phyloP scores from a whole-genome alignment of 2,329 filamentous ascomycete genomes.

The Colletotrichum sp. region DNA sequence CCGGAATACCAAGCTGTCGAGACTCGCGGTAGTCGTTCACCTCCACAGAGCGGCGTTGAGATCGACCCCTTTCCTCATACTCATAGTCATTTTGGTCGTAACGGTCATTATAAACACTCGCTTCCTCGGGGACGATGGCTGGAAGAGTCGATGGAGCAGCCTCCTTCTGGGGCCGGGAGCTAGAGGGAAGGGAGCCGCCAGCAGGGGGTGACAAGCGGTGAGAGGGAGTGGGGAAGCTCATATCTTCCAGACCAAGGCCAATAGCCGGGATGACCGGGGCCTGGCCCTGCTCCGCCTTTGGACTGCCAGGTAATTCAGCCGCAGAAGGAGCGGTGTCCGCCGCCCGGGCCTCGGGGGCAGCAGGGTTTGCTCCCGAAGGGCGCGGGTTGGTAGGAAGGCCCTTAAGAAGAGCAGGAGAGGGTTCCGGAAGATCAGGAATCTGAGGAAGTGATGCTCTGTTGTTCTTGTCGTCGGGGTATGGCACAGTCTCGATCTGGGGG shows the following conservation, averaged over 20 bases:
- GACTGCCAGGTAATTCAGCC: not conserved
- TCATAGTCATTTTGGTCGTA: constrained; percentile 26
- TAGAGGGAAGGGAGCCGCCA: constrained; percentile 31
- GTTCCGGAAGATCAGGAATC: constrained; percentile 41
- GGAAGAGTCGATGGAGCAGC: constrained; percentile 37
- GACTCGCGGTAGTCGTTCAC: constrained; percentile 30
- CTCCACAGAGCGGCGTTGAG: constrained; percentile 31
- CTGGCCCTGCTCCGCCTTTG: not conserved
- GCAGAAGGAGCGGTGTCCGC: constrained; percentile 14
- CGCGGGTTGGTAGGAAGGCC: constrained; percentile 21
- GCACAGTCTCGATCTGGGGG: constrained; percentile 43
- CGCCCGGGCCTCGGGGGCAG: not conserved
- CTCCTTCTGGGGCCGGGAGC: constrained; percentile 38
- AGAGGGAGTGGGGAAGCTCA: constrained; percentile 14
- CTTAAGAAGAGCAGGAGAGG: constrained; percentile 37
- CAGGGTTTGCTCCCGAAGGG: constrained; percentile 12
- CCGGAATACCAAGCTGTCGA: constrained; percentile 57
- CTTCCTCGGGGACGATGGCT: constrained; percentile 25
- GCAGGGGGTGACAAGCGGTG: constrained; percentile 28
- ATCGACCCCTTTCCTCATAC: constrained; percentile 40
- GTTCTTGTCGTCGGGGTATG: constrained; percentile 38
- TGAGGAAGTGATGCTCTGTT: constrained; percentile 25
- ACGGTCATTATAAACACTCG: constrained; percentile 31
- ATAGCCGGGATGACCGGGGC: constrained; percentile 17
- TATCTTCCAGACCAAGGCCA: constrained; percentile 21